Evolutionary conservation across 352 stramenopile genomes (phyloP), one percentile per base, ranked within the genome.

Genomic region (Aphanomyces euteiches): DNA sequence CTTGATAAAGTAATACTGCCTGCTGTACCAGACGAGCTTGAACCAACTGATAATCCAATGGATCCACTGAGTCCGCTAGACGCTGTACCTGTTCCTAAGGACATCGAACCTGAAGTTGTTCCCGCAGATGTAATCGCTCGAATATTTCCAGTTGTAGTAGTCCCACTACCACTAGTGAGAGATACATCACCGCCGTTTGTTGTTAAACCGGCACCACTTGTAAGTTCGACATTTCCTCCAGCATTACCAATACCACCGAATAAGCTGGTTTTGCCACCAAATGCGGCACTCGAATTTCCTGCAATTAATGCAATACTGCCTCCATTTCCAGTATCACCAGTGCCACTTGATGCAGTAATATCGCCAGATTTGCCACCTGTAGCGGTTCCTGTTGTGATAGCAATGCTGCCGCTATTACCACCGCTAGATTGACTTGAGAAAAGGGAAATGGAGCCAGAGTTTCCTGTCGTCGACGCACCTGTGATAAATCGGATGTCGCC

Each of bases 1-100:
- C 88, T 96, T 47, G 73, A 75, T 21, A 98, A 71, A 7, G 75
- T 63, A 41, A 95, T 70, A 72, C 84, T 73, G 41, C 87, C 87
- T 38, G 82, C 81, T 59, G 74, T 78, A 40, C 88, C 89, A 45
- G 88, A 81, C 19, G 58, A 40, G 19, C 87, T 89, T 13, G 87
- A 92, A 15, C 75, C 87, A 7, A 96, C 66, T 36, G 79, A 83
- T 41, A 96, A 70, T 7, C 68, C 75, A 56, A 95, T 74, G 21
- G 77, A 77, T 7, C 84, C 84, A 73, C 82, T 92, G 17, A 56
- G 79, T 43, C 78, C 80, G 48, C 73, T 53, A 15, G 69, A 57
- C 7, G 84, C 90, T 13, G 73, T 48, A 7, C 84, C 84, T 5
- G 83, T 85, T 54, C 77, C 34, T 41, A 89, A 39, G 4, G 73